Evolutionary conservation across 2,329 filamentous ascomycete species (phyloP), one percentile per base, ranked within the genome.

Genomic region (Ascosphaera aggregata): DNA sequence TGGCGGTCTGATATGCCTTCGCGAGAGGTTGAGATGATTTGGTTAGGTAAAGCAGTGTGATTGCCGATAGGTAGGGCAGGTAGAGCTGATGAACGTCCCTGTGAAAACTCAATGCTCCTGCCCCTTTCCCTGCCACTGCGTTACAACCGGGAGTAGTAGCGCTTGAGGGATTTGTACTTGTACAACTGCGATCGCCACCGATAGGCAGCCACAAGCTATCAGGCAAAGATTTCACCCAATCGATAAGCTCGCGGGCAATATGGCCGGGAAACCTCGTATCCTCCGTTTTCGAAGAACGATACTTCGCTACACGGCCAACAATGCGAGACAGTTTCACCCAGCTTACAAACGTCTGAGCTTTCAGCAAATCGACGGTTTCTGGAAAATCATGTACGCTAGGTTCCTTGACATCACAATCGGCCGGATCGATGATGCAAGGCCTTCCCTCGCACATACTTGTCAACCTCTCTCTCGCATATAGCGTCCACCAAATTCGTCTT

Each of bases 391-490:
- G 46, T 0, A 57, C 44, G 2, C 55, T 52, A 3, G 55, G 54
- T 36, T 59, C 55, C 3, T 49, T 41, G 9, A 63, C 53, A 13
- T 52, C 59, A 43, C 58, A 61, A 41, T 63, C 60, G 16, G 53
- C 50, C 2, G 57, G 57, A 37, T 59, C 54, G 34, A 62, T 63
- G 18, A 61, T 57, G 38, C 54, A 57, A 8, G 60, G 60, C 22
- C 59, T 59, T 37, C 55, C 57, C 46, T 63, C 60, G 34, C 59
- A 63, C 0, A 62, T 46, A 2, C 59, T 52, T 1, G 60, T 62
- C 2, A 59, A 45, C 1, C 56, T 51, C 42, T 60, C 57, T 18
- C 57, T 48, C 1, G 57, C 54, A 44, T 59, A 59, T n/a, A 53
- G 51, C 2, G 57, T 60, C 57, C 57, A 61, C 58, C 58, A 60